A percentile compares a stretch with the other conserved stretches of the same genome.
Evolutionary conservation across 257 asterid species (phyloP).

Genomic region (Solanum tarijense): DNA sequence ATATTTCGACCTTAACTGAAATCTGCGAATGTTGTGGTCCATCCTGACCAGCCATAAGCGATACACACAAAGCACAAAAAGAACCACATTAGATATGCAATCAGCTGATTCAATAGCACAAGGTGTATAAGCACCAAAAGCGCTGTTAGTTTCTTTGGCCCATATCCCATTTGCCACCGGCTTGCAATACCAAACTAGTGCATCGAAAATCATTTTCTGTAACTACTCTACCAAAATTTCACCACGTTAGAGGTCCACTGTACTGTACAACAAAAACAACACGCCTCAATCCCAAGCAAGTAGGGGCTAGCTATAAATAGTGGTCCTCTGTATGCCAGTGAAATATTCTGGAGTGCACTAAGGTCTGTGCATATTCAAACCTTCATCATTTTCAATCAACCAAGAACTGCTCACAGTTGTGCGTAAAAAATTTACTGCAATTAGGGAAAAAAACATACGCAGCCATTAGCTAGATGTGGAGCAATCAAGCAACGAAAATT

Average conservation of each 20-base stretch:
- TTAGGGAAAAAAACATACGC: background rate
- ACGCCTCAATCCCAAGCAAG: background rate
- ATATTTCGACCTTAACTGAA: conserved; percentile 44
- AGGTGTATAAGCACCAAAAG: conserved; percentile 76
- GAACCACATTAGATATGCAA: conserved; percentile 48
- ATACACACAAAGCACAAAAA: conserved; percentile 46
- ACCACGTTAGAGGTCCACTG: background rate
- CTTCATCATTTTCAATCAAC: background rate
- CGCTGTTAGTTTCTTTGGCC: conserved; percentile 45
- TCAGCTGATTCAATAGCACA: conserved; percentile 61
- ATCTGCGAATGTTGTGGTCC: conserved; percentile 29
- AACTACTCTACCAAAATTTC: background rate
- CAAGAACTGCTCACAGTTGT: background rate
- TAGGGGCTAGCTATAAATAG: background rate
- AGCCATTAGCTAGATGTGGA: background rate
- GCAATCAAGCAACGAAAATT: background rate
- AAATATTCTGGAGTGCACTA: background rate
- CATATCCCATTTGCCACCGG: conserved; percentile 59
- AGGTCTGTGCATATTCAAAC: background rate
- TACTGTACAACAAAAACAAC: background rate
- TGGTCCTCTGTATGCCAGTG: background rate
- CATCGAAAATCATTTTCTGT: conserved; percentile 39
- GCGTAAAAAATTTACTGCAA: background rate
- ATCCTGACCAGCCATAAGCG: conserved; percentile 43
- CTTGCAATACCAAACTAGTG: conserved; percentile 67